These are phyloP conservation scores for Dendrocalamus latiflorus DNA, from an alignment of 202 grass and related monocot species.

Conservation along the genomic window DNA sequence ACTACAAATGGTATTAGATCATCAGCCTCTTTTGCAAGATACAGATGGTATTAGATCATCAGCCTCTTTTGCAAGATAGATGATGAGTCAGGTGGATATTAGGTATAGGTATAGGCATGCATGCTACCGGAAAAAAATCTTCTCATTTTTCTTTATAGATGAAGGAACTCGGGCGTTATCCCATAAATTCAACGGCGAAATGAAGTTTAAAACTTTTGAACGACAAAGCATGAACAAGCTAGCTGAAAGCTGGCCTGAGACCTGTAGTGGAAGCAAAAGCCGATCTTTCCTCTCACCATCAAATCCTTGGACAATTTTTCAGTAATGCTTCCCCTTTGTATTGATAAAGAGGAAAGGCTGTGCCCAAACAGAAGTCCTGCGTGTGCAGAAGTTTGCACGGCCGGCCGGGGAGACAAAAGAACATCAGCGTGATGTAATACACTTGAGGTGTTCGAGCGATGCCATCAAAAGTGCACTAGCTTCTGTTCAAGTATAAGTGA, in stretches of 20 bases:
- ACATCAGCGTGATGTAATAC: slow-evolving; percentile 45
- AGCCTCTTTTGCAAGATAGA: too few species aligned
- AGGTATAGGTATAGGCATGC: too few species aligned
- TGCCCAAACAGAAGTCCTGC: not conserved
- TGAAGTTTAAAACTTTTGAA: not conserved
- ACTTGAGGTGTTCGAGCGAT: slow-evolving; percentile 26
- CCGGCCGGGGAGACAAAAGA: slow-evolving; percentile 28
- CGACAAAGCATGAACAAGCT: not conserved
- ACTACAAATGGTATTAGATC: not conserved
- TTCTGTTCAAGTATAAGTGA: not conserved
- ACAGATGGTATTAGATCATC: not conserved
- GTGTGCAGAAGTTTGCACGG: slow-evolving; percentile 8
- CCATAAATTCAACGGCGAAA: not conserved
- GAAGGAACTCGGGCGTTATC: not conserved
- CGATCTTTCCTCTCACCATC: slow-evolving; percentile 15
- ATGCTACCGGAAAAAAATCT: too few species aligned
- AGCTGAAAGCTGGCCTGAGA: not conserved
- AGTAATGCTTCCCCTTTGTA: slow-evolving; percentile 27
- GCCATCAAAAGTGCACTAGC: slow-evolving; percentile 20
- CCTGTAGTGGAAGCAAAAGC: slow-evolving; percentile 41
- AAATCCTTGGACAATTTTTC: slow-evolving; percentile 25
- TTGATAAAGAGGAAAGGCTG: not conserved
- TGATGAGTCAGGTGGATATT: too few species aligned
- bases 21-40: not conserved
- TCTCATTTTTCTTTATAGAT: not conserved